These are phyloP conservation scores for Meira miltonrushii DNA, from an alignment of 1,284 basidiomycete genomes.

Conservation along the genomic window DNA sequence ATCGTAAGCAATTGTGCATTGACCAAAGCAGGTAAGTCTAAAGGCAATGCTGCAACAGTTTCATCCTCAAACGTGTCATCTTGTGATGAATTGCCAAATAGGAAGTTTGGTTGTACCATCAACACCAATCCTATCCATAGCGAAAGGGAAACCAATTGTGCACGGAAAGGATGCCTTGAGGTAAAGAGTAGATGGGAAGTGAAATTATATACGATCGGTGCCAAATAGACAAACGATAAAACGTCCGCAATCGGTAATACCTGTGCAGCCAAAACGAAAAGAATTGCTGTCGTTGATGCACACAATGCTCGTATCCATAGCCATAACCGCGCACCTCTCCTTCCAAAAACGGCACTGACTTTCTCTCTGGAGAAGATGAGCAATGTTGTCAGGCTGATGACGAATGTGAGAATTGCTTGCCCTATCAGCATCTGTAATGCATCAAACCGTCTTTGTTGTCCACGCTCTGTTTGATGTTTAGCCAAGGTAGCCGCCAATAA, in stretches of 20 bases:
- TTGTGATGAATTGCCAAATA: background rate
- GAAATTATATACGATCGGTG: background rate
- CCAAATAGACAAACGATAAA: background rate
- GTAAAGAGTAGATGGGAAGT: background rate
- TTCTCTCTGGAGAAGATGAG: background rate
- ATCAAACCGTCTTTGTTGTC: background rate
- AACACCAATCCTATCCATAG: background rate
- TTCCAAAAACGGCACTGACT: background rate
- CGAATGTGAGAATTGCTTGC: background rate
- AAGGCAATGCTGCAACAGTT: background rate
- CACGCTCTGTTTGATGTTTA: background rate
- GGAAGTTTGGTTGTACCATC: background rate
- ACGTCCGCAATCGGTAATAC: background rate
- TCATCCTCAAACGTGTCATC: background rate
- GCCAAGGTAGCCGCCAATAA: background rate
- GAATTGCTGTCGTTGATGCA: background rate
- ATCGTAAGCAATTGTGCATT: background rate
- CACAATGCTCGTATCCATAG: background rate
- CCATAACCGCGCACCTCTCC: background rate
- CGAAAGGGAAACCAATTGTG: background rate
- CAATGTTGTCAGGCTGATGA: background rate
- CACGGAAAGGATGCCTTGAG: background rate
- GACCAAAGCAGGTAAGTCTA: background rate
- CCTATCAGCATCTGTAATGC: background rate
- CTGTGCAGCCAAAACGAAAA: background rate